phyloP scores from a whole-genome alignment of 306 rosid genomes.

The Astragalus glycyphyllos region DNA sequence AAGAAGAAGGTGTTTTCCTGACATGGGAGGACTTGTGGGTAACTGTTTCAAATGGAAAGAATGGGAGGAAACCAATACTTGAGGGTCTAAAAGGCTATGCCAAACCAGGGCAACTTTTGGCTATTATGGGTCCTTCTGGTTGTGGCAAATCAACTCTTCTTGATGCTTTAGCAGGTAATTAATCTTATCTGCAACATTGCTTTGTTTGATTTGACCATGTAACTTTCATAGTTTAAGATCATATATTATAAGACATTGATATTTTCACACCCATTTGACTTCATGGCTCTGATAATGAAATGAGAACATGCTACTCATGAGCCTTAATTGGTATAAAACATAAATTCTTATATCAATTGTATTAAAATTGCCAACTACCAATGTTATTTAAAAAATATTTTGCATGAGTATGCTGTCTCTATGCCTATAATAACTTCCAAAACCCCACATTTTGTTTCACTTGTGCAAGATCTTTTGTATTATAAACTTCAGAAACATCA shows the following conservation, averaged over 20 bases:
- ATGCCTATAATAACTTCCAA: constrained; percentile 10
- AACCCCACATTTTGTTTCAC: constrained; percentile 8
- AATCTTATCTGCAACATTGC: background rate
- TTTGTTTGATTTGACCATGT: constrained; percentile 1
- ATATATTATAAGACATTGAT: background rate
- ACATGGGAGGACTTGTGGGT: constrained; percentile 71
- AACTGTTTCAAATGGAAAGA: constrained; percentile 35
- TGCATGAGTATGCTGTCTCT: background rate
- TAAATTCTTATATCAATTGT: background rate
- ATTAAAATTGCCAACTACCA: background rate
- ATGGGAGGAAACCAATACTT: constrained; percentile 48
- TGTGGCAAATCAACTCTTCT: constrained; percentile 79
- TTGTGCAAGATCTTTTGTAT: too few species aligned
- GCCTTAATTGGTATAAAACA: background rate
- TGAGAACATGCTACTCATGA: background rate
- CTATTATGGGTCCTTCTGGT: constrained; percentile 65
- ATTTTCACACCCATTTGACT: background rate
- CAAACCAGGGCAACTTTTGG: constrained; percentile 55
- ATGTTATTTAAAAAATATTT: background rate
- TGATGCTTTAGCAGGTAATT: constrained; percentile 60
- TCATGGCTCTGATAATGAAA: constrained; percentile 8
- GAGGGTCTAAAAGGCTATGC: constrained; percentile 63
- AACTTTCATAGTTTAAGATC: constrained; percentile 10
- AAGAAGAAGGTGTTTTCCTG: constrained; percentile 43
- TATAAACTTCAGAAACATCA: too few species aligned